Evolutionary conservation across 2,329 filamentous ascomycete species (phyloP), one percentile per base, ranked within the genome.

Genomic region (Alternaria triticimaculans): DNA sequence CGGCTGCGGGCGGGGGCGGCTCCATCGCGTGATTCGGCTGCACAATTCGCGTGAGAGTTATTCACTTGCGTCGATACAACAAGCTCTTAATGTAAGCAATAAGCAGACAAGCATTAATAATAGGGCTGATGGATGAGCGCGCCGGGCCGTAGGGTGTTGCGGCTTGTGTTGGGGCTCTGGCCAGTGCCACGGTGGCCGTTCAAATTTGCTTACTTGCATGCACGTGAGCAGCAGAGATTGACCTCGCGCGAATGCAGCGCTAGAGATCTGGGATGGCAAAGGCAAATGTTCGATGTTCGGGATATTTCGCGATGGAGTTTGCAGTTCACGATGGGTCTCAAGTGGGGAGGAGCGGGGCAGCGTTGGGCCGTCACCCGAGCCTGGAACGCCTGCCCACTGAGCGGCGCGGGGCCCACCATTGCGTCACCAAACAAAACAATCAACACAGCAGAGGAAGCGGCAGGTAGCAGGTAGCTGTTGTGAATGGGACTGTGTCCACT

Each of bases 371-470:
- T 33, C 60, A 43, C 41, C 49, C 25, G 57, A 54, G 57, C 48
- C 57, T 59, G 48, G 57, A 61, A 62, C 60, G 48, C 58, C 44
- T 46, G 14, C 28, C 20, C 18, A 43, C 43, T 53, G 43, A 41
- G 30, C 44, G 25, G 25, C 44, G 58, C 53, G 53, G 55, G 60
- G 51, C 44, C 55, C 49, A 54, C 60, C 33, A 51, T 62, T 62
- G 60, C 60, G 60, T 62, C 60, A 59, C 55, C 43, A 46, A 50
- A 30, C 33, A 61, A 57, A 61, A 43, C n/a, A 33, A 45, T 55
- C 58, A 55, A 64, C 58, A 62, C 25, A 21, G 25, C 45, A 33
- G 18, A 33, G 11, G 23, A 15, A 61, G 46, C 10, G 33, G 21
- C 25, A 50, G 10, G 10, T 9, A 44, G 26, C 14, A 49, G 28